Conservation (phyloP, 2,329 filamentous ascomycete genomes). For the Sarocladiaceae sp. region DNA sequence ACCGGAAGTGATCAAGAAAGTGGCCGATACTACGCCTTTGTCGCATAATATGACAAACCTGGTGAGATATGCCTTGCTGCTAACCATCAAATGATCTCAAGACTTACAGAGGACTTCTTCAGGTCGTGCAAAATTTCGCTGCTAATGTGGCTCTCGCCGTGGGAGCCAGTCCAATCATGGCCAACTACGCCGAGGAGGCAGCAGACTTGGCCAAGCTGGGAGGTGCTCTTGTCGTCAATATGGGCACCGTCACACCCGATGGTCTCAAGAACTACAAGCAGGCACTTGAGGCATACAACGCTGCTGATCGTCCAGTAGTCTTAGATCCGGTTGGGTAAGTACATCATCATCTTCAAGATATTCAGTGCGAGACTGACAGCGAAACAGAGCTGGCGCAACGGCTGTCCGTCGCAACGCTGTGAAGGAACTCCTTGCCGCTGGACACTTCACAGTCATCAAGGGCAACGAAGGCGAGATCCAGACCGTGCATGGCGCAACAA, state of each 20-base stretch:
- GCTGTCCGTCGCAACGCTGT: constrained; percentile 67
- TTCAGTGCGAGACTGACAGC: not conserved
- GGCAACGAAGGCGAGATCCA: constrained; percentile 89
- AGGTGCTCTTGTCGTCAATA: constrained; percentile 84
- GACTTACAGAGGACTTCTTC: no score
- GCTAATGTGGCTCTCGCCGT: constrained; percentile 84
- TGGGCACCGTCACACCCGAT: constrained; percentile 83
- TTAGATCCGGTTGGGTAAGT: constrained; percentile 81
- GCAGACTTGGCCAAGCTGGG: constrained; percentile 71
- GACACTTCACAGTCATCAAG: constrained; percentile 86
- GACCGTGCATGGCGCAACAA: constrained; percentile 57
- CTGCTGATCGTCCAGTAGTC: constrained; percentile 67
- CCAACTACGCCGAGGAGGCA: constrained; percentile 80
- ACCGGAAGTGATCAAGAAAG: constrained; percentile 49
- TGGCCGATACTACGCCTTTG: constrained; percentile 64
- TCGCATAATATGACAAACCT: constrained; percentile 98
- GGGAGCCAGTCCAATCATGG: constrained; percentile 91
- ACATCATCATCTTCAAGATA: not conserved
- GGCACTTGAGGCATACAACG: constrained; percentile 79
- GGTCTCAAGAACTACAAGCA: constrained; percentile 66
- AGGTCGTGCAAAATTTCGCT: constrained; percentile 87
- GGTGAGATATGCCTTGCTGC: no score
- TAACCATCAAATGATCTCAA: no score
- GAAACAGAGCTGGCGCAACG: constrained; percentile 68
- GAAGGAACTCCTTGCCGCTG: constrained; percentile 63